Percentiles rank a stretch among this genome's conserved stretches.
Evolutionary conservation across 1,284 basidiomycete genomes (phyloP).

Genomic region (Ustilago sp.): DNA sequence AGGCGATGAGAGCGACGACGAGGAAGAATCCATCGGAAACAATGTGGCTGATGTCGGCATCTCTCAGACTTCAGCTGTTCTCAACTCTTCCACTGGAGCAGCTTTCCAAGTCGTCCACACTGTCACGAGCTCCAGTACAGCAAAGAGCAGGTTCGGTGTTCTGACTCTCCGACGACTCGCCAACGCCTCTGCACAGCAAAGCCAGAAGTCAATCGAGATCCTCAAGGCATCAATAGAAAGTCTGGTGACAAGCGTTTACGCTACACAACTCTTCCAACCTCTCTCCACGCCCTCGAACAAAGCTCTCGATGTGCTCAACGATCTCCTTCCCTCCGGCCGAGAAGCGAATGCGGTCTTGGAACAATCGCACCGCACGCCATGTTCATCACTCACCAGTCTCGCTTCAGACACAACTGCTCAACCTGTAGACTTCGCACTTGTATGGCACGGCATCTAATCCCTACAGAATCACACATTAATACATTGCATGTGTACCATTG

Average conservation of each 20-base stretch:
- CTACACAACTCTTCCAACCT: slow-evolving; percentile 27
- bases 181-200: not conserved
- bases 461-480: not conserved
- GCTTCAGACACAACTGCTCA: slow-evolving; percentile 7
- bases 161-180: slow-evolving; percentile 18
- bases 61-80: not conserved
- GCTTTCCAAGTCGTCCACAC: slow-evolving; percentile 17
- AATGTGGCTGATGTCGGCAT: slow-evolving; percentile 25
- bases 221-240: slow-evolving; percentile 4
- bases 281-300: not conserved
- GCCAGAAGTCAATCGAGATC: not conserved
- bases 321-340: not conserved
- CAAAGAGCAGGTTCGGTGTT: slow-evolving; percentile 30
- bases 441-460: slow-evolving; percentile 47
- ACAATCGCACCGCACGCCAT: slow-evolving; percentile 19
- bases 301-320: not conserved
- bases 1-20: slow-evolving; percentile 41
- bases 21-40: slow-evolving; percentile 23
- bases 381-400: slow-evolving; percentile 21
- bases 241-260: slow-evolving; percentile 9
- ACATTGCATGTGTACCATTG: not conserved
- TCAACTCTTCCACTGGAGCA: not conserved
- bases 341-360: not conserved
- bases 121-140: slow-evolving; percentile 13
- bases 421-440: slow-evolving; percentile 23